Evolutionary conservation across 495 filamentous ascomycete species (phyloP).

Genomic region (Delitschia confertaspora): DNA sequence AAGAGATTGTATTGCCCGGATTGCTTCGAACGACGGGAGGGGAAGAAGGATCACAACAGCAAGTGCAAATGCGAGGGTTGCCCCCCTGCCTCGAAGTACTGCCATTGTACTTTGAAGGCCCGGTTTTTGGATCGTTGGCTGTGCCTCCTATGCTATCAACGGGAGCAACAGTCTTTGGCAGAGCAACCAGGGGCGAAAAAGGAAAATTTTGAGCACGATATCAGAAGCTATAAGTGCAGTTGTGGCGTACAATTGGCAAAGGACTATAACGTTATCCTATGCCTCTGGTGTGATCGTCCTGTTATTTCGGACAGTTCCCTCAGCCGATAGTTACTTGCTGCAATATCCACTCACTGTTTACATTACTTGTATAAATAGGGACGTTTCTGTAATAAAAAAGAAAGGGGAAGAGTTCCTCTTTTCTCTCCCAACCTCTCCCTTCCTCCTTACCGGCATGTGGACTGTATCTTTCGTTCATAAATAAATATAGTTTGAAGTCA

Average conservation of each 20-base stretch:
- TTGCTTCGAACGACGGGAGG: neutral
- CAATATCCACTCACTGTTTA: too few relatives aligned
- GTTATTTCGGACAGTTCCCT: too few relatives aligned
- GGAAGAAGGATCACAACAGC: neutral
- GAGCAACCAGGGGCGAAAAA: too few relatives aligned
- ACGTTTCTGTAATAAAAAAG: too few relatives aligned
- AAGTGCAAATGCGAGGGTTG: neutral
- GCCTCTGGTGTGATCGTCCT: slow-evolving; percentile 5
- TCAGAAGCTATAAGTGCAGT: neutral
- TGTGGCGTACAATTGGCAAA: neutral
- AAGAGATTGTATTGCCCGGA: slow-evolving; percentile 4
- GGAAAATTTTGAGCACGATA: neutral
- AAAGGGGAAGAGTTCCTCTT: too few relatives aligned
- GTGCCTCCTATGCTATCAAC: slow-evolving; percentile 9
- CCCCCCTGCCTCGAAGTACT: neutral
- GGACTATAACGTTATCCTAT: neutral
- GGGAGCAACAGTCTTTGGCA: slow-evolving; percentile 3
- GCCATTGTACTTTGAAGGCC: slow-evolving; percentile 6
- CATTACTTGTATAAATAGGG: too few relatives aligned
- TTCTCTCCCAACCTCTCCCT: too few relatives aligned
- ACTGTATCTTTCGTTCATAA: too few relatives aligned
- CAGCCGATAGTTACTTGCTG: too few relatives aligned
- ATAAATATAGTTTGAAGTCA: too few relatives aligned
- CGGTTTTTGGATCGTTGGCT: slow-evolving; percentile 16
- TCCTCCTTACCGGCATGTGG: too few relatives aligned